Conservation (phyloP, 1,139 yeast species). For the Oligophagozyma castellii region DNA sequence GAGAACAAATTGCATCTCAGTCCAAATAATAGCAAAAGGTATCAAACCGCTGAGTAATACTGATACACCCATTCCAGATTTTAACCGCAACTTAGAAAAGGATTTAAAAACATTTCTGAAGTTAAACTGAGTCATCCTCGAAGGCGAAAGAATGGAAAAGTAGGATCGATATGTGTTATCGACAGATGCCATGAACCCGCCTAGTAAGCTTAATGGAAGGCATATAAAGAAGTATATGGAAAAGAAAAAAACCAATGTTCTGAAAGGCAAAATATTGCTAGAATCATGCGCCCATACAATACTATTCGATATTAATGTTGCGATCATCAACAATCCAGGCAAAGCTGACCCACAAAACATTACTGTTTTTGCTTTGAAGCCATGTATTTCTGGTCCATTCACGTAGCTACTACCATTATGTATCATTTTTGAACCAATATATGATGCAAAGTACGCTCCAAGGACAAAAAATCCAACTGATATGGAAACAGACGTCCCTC, state of each 20-base stretch:
- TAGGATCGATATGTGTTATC: background rate
- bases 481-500: slow-evolving; percentile 52
- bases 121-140: background rate
- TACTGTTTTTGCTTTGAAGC: slow-evolving; percentile 22
- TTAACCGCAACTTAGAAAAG: slow-evolving; percentile 1
- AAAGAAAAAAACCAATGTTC: slow-evolving; percentile 48
- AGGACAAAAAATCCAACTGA: slow-evolving; percentile 47
- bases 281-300: slow-evolving; percentile 71
- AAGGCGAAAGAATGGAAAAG: background rate
- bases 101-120: background rate
- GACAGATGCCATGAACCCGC: slow-evolving; percentile 48
- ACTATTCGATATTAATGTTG: slow-evolving; percentile 45
- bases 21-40: slow-evolving; percentile 32
- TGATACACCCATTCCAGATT: slow-evolving; percentile 3
- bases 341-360: slow-evolving; percentile 44
- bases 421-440: slow-evolving; percentile 35
- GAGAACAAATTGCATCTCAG: slow-evolving; percentile 58
- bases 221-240: slow-evolving; percentile 49
- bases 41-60: slow-evolving; percentile 6
- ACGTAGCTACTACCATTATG: slow-evolving; percentile 7
- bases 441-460: slow-evolving; percentile 67
- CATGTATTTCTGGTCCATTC: slow-evolving; percentile 3
- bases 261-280: slow-evolving; percentile 65
- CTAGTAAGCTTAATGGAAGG: slow-evolving; percentile 60
- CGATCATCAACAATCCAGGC: slow-evolving; percentile 43